Evolutionary conservation across 164 flowering plant species (phyloP).

Genomic region (Macadamia tetraphylla): DNA sequence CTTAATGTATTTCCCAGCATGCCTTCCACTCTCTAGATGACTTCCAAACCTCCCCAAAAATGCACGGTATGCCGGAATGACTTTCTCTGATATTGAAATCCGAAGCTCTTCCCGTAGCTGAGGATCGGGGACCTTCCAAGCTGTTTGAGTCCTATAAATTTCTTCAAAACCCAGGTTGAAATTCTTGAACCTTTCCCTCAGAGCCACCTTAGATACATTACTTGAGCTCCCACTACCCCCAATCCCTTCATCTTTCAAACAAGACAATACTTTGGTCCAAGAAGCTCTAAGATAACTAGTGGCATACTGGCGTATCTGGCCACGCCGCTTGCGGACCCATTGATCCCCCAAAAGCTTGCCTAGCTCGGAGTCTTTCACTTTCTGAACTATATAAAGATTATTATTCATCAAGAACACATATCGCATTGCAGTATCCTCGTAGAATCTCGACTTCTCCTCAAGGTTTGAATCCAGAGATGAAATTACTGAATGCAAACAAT

Average conservation of each 20-base stretch:
- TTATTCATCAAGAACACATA: conserved; percentile 61
- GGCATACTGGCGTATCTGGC: conserved; percentile 48
- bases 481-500: conserved; percentile 28
- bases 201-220: conserved; percentile 41
- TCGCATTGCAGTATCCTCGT: conserved; percentile 51
- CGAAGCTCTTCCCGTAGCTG: conserved; percentile 19
- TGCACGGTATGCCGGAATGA: conserved; percentile 52
- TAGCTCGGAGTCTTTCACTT: conserved; percentile 66
- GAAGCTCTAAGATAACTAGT: conserved; percentile 59
- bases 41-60: conserved; percentile 52
- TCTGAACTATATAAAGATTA: conserved; percentile 52
- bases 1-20: conserved; percentile 53
- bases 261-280: conserved; percentile 52
- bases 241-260: conserved; percentile 59
- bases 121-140: conserved; percentile 59
- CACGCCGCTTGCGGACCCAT: conserved; percentile 56
- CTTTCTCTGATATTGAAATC: conserved; percentile 55
- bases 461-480: conserved; percentile 45
- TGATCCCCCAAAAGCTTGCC: conserved; percentile 46
- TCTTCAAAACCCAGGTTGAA: conserved; percentile 63
- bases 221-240: conserved; percentile 37
- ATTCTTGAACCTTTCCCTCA: conserved; percentile 8
- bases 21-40: conserved; percentile 51
- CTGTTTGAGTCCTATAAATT: conserved; percentile 50
- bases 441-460: conserved; percentile 51